Percentiles rank a stretch among this genome's conserved stretches.
Conservation (phyloP, 495 filamentous ascomycete species). For the Aspergillus wentii region DNA sequence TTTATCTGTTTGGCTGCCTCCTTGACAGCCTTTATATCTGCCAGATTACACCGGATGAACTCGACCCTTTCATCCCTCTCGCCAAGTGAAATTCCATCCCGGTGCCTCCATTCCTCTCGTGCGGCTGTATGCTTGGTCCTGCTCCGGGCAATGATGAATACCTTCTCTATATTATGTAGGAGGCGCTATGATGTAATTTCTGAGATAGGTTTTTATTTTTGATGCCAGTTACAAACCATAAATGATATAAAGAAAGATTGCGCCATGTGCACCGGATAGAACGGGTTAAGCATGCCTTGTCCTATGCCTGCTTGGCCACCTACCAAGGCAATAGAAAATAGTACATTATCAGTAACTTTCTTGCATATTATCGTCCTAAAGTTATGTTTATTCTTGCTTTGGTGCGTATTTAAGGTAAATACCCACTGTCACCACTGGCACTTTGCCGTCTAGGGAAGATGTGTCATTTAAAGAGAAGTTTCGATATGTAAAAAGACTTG, state of each 20-base stretch:
- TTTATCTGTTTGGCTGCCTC: slow-evolving; percentile 16
- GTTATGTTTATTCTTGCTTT: too few relatives aligned
- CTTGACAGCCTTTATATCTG: slow-evolving; percentile 21
- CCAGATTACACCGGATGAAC: slow-evolving; percentile 30
- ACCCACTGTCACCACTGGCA: slow-evolving; percentile 33
- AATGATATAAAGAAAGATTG: not conserved
- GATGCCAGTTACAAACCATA: not conserved
- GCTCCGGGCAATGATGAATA: slow-evolving; percentile 29
- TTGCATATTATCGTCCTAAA: too few relatives aligned
- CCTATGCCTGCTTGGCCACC: slow-evolving; percentile 40
- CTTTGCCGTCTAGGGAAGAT: slow-evolving; percentile 25
- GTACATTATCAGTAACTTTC: too few relatives aligned
- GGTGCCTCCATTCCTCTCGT: slow-evolving; percentile 16
- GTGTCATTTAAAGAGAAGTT: slow-evolving; percentile 21
- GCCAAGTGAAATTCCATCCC: slow-evolving; percentile 9
- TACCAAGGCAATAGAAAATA: slow-evolving; percentile 1
- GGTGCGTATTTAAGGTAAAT: not conserved
- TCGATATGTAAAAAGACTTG: slow-evolving; percentile 15
- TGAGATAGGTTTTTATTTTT: not conserved
- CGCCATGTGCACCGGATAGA: not conserved
- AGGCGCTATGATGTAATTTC: slow-evolving; percentile 37
- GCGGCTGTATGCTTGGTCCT: slow-evolving; percentile 17
- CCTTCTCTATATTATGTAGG: slow-evolving; percentile 30
- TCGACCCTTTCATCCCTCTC: slow-evolving; percentile 17
- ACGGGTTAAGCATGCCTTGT: slow-evolving; percentile 8